Evolutionary conservation across 2,329 filamentous ascomycete species (phyloP).

Genomic region (Samsoniella hepiali): DNA sequence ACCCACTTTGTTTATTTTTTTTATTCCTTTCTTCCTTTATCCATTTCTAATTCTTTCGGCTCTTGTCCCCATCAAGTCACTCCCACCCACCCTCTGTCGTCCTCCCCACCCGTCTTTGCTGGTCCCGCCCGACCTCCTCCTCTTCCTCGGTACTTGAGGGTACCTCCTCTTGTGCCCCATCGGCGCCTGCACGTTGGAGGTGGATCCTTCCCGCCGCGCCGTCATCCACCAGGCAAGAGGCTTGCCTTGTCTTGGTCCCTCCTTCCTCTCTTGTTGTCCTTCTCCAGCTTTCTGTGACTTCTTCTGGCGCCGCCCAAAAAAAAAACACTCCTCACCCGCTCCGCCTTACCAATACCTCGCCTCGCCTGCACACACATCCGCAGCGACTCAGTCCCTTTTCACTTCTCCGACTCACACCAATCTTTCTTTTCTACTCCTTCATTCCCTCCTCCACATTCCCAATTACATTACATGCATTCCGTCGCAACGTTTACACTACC

Average conservation of each 20-base stretch:
- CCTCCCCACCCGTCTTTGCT: background rate
- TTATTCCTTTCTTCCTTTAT: background rate
- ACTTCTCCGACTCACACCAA: background rate
- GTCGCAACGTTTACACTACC: conserved; percentile 1
- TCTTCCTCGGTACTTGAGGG: background rate
- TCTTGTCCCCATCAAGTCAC: background rate
- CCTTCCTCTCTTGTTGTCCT: background rate
- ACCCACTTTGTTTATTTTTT: conserved; percentile 12
- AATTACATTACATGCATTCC: conserved; percentile 3
- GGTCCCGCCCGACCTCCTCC: background rate
- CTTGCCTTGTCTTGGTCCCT: background rate
- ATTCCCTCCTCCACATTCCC: background rate
- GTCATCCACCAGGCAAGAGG: conserved; percentile 9
- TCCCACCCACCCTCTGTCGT: background rate
- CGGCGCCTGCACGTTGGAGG: conserved; percentile 15
- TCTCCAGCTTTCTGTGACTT: conserved; percentile 14
- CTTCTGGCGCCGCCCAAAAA: conserved; percentile 3
- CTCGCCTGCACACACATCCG: background rate
- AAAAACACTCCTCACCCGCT: conserved; percentile 2
- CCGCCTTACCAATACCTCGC: conserved; percentile 3
- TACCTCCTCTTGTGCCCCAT: background rate
- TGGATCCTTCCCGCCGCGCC: conserved; percentile 15
- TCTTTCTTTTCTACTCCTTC: background rate
- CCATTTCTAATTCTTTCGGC: background rate
- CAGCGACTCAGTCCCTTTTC: conserved; percentile 4